Conservation (phyloP, 148 eudicot genomes). For the Rhododendron williamsianum region DNA sequence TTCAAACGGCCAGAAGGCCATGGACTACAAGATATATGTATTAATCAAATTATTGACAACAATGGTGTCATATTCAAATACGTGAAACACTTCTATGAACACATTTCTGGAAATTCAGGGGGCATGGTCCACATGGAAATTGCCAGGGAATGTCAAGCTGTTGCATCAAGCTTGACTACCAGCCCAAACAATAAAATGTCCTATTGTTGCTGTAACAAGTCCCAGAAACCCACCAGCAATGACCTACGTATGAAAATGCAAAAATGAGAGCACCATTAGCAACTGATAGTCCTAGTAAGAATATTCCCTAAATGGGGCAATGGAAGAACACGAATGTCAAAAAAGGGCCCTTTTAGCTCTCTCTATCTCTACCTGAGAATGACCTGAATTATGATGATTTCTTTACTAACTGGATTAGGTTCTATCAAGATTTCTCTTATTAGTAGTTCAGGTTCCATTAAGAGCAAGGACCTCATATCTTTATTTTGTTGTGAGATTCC, state of each 20-base stretch:
- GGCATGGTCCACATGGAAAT: background rate
- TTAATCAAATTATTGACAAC: background rate
- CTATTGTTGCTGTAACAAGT: constrained; percentile 39
- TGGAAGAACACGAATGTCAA: background rate
- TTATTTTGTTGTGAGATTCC: background rate
- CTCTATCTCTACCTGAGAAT: background rate
- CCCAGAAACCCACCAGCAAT: constrained; percentile 75
- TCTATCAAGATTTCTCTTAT: background rate
- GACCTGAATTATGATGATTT: too few species aligned
- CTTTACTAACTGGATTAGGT: background rate
- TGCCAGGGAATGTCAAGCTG: background rate
- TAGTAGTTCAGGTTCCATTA: background rate
- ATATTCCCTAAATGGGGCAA: background rate
- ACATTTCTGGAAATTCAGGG: background rate
- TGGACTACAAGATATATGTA: background rate
- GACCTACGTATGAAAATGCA: constrained; percentile 37
- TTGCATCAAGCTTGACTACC: background rate
- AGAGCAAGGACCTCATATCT: background rate
- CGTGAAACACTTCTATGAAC: background rate
- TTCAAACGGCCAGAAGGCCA: background rate
- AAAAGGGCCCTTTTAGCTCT: background rate
- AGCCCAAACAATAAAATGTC: constrained; percentile 30
- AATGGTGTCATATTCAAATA: background rate
- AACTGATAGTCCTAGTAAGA: background rate
- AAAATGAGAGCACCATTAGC: background rate